Percentiles rank a stretch among this genome's conserved stretches.
Conservation (phyloP, 2,329 filamentous ascomycete genomes). For the Thielaviopsis ethacetica region DNA sequence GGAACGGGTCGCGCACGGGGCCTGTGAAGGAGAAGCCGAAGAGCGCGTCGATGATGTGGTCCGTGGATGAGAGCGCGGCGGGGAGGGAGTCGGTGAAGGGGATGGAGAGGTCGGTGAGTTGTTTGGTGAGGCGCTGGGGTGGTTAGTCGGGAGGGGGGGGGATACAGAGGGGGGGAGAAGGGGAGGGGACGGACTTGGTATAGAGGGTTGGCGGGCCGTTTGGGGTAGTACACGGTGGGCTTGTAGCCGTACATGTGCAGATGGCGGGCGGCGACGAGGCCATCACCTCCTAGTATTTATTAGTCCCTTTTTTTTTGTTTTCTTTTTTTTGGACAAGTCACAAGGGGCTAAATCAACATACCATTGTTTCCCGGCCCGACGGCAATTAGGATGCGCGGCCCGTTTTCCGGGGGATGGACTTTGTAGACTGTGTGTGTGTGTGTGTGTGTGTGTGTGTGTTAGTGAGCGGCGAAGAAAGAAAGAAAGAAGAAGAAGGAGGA, state of each 20-base stretch:
- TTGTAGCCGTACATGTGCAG: conserved; percentile 82
- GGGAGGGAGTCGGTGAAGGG: conserved; percentile 73
- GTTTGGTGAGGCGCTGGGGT: conserved; percentile 57
- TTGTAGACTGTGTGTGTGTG: conserved; percentile 47
- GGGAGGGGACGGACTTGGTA: conserved; percentile 47
- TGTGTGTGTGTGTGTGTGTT: not conserved
- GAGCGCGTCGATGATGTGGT: conserved; percentile 82
- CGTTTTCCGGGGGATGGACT: conserved; percentile 58
- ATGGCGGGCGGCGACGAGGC: conserved; percentile 84
- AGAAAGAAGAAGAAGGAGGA: not conserved
- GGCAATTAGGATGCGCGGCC: conserved; percentile 65
- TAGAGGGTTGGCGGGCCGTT: conserved; percentile 75
- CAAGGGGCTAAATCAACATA: conserved; percentile 17
- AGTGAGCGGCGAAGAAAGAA: not conserved
- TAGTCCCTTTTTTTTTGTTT: conserved; percentile 10
- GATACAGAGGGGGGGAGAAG: conserved; percentile 3
- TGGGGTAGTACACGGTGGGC: conserved; percentile 83
- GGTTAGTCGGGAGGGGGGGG: too few relatives aligned
- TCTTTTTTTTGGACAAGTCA: too few relatives aligned
- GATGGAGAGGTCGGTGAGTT: conserved; percentile 67
- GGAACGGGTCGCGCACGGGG: conserved; percentile 84
- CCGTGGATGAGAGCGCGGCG: conserved; percentile 45
- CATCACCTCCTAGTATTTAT: conserved; percentile 59
- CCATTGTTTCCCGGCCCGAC: conserved; percentile 72
- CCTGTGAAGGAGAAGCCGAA: conserved; percentile 94